Percentiles rank a stretch among this genome's conserved stretches.
phyloP scores from a whole-genome alignment of 805 yeast genomes.

The Saccharomyces mikatae region DNA sequence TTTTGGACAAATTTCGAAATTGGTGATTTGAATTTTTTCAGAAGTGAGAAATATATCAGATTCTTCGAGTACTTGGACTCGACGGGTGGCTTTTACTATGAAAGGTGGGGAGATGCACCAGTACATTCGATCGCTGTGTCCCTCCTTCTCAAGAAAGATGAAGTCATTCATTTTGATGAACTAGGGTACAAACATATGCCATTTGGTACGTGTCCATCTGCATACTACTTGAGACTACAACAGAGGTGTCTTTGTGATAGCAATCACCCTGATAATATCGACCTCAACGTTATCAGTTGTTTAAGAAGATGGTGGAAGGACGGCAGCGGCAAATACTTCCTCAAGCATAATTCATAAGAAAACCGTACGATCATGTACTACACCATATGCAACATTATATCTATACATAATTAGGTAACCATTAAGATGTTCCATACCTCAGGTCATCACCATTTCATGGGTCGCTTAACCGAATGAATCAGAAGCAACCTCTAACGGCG shows the following conservation, averaged over 20 bases:
- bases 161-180: constrained; percentile 72
- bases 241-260: constrained; percentile 60
- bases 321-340: constrained; percentile 37
- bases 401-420: neutral
- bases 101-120: constrained; percentile 95
- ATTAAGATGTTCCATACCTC: constrained; percentile 57
- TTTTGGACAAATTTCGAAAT: constrained; percentile 86
- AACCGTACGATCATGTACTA: neutral
- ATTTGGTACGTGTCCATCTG: constrained; percentile 53
- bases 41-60: constrained; percentile 52
- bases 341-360: constrained; percentile 10
- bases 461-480: constrained; percentile 47
- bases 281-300: constrained; percentile 48
- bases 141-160: constrained; percentile 46
- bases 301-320: constrained; percentile 74
- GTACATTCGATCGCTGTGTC: constrained; percentile 69
- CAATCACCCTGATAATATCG: constrained; percentile 35
- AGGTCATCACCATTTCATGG: constrained; percentile 98
- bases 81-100: constrained; percentile 73
- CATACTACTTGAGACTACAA: constrained; percentile 39
- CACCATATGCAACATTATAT: neutral
- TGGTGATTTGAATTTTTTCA: constrained; percentile 61
- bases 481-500: constrained; percentile 90
- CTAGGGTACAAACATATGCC: constrained; percentile 75
- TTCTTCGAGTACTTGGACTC: constrained; percentile 58